These are phyloP conservation scores for Pseudozyma flocculosa DNA, from an alignment of 1,284 basidiomycete species.

Conservation along the genomic window DNA sequence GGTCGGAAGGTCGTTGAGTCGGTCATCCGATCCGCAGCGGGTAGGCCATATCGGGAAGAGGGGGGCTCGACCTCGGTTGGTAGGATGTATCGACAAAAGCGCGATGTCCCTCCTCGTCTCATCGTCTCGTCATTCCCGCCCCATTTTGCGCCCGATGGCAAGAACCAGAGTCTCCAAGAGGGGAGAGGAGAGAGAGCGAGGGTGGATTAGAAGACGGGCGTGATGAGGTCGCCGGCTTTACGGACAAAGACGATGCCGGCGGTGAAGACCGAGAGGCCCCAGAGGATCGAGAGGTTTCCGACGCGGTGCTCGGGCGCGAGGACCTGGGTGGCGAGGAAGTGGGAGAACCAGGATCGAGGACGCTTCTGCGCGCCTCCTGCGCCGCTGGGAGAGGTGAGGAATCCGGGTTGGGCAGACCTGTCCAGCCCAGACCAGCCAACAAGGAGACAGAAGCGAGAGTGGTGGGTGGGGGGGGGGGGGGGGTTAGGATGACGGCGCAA, in stretches of 20 bases:
- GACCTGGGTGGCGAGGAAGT: constrained; percentile 45
- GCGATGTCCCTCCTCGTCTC: too few relatives aligned
- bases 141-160: too few relatives aligned
- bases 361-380: background rate
- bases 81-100: too few relatives aligned
- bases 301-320: constrained; percentile 47
- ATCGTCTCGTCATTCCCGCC: background rate
- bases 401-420: background rate
- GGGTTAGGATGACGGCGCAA: too few relatives aligned
- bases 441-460: background rate
- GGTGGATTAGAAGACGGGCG: constrained; percentile 45
- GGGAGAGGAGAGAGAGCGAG: background rate
- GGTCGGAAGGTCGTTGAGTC: too few relatives aligned
- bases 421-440: background rate
- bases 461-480: too few relatives aligned
- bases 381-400: background rate
- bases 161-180: too few relatives aligned
- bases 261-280: constrained; percentile 47
- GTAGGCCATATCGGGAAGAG: too few relatives aligned
- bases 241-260: constrained; percentile 44
- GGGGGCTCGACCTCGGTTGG: too few relatives aligned
- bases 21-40: too few relatives aligned
- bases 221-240: constrained; percentile 44
- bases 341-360: background rate
- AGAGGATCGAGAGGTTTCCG: constrained; percentile 48